Evolutionary conservation across 75 land plant genomes (phyloP).

Genomic region (Picea glauca): DNA sequence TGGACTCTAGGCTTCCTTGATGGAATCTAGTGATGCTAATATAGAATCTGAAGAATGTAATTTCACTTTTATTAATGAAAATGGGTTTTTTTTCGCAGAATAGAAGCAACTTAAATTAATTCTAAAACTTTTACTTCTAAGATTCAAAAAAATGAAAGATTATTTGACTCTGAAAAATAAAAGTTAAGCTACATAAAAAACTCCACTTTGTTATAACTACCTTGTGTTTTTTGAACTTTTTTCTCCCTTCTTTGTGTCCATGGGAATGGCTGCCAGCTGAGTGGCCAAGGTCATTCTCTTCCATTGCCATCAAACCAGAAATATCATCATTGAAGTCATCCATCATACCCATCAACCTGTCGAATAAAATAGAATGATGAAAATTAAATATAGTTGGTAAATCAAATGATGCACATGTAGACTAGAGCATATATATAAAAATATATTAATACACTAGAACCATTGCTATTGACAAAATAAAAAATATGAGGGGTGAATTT

Average conservation of each 20-base stretch:
- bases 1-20: too few relatives aligned
- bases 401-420: not conserved
- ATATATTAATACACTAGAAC: too few relatives aligned
- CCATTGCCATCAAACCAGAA: slow-evolving; percentile 35
- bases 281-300: slow-evolving; percentile 16
- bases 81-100: too few relatives aligned
- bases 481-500: not conserved
- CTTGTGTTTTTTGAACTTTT: slow-evolving; percentile 46
- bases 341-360: slow-evolving; percentile 63
- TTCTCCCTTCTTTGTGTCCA: slow-evolving; percentile 16
- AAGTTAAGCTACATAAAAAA: too few relatives aligned
- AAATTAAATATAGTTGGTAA: not conserved
- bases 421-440: too few relatives aligned
- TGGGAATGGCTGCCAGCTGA: not conserved
- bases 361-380: slow-evolving; percentile 5
- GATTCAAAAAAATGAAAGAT: too few relatives aligned
- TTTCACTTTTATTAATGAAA: too few relatives aligned
- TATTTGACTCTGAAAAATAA: too few relatives aligned
- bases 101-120: too few relatives aligned
- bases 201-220: slow-evolving; percentile 14
- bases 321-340: slow-evolving; percentile 76
- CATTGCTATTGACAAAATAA: not conserved
- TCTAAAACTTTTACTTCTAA: too few relatives aligned
- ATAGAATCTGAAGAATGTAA: too few relatives aligned
- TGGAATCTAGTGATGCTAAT: too few relatives aligned